Conservation (phyloP, 371 early-diverging fungal species). For the Phascolomyces articulosus region DNA sequence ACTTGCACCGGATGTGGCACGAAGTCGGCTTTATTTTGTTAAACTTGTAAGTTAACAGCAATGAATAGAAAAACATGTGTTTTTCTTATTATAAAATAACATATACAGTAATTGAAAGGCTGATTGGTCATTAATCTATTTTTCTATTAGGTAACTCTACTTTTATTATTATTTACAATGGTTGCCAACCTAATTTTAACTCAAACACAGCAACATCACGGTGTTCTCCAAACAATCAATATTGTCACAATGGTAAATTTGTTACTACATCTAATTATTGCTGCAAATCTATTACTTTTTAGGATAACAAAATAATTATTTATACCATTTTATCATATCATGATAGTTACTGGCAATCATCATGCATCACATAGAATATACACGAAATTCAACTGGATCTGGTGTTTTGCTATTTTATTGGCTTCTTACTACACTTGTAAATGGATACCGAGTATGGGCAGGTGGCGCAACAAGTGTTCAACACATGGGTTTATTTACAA, state of each 20-base stretch:
- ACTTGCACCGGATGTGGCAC: background rate
- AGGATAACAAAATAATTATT: background rate
- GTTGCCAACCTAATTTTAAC: slow-evolving; percentile 3
- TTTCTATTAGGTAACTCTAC: background rate
- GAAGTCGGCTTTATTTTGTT: background rate
- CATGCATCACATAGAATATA: slow-evolving; percentile 73
- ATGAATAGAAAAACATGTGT: background rate
- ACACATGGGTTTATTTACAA: slow-evolving; percentile 29
- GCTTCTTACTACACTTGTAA: slow-evolving; percentile 59
- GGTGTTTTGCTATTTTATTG: slow-evolving; percentile 78
- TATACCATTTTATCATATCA: background rate
- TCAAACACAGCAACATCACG: background rate
- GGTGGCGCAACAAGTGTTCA: slow-evolving; percentile 23
- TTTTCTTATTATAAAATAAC: background rate
- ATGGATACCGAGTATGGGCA: slow-evolving; percentile 56
- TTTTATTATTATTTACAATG: background rate
- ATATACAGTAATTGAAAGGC: background rate
- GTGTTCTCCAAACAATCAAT: background rate
- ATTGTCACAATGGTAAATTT: background rate
- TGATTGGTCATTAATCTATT: background rate
- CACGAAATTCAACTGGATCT: slow-evolving; percentile 66
- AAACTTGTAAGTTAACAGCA: slow-evolving; percentile 1
- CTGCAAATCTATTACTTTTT: no score
- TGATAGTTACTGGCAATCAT: slow-evolving; percentile 55
- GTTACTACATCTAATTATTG: background rate